These are phyloP conservation scores for Ceratobasidium sp. DNA, from an alignment of 1,284 basidiomycete genomes.

Conservation along the genomic window DNA sequence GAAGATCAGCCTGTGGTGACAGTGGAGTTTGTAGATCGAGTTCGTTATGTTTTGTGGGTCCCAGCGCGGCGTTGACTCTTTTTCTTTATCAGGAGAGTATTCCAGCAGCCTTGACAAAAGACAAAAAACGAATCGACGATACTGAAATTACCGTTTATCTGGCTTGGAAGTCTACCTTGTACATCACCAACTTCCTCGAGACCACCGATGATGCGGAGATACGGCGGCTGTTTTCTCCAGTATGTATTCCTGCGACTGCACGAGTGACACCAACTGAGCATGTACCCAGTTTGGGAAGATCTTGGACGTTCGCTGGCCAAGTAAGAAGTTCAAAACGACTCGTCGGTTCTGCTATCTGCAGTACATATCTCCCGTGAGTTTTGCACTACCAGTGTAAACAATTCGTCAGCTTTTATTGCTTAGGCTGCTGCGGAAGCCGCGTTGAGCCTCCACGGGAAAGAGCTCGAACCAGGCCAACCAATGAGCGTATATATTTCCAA, in stretches of 20 bases:
- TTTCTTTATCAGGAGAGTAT: constrained; percentile 67
- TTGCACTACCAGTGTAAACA: not conserved
- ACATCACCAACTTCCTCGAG: constrained; percentile 96
- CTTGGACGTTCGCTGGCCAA: constrained; percentile 97
- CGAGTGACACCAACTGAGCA: not conserved
- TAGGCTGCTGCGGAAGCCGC: constrained; percentile 79
- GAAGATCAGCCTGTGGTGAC: constrained; percentile 68
- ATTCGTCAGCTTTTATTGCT: not conserved
- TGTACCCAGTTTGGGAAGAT: constrained; percentile 78
- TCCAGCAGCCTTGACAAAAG: constrained; percentile 87
- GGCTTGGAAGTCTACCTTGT: constrained; percentile 94
- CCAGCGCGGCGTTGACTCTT: not conserved
- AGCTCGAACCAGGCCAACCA: constrained; percentile 69
- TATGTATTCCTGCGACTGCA: constrained; percentile 49
- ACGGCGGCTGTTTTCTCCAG: constrained; percentile 79
- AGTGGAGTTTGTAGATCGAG: constrained; percentile 78
- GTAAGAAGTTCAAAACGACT: constrained; percentile 91
- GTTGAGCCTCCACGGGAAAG: constrained; percentile 76
- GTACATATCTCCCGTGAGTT: constrained; percentile 78
- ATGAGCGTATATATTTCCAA: constrained; percentile 90
- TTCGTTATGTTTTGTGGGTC: constrained; percentile 49
- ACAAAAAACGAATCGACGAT: constrained; percentile 83
- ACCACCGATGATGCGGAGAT: constrained; percentile 80
- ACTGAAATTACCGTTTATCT: constrained; percentile 83
- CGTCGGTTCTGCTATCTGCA: constrained; percentile 96